Evolutionary conservation across 257 asterid genomes (phyloP), one percentile per base, ranked within the genome.

Genomic region (Eucommia ulmoides): DNA sequence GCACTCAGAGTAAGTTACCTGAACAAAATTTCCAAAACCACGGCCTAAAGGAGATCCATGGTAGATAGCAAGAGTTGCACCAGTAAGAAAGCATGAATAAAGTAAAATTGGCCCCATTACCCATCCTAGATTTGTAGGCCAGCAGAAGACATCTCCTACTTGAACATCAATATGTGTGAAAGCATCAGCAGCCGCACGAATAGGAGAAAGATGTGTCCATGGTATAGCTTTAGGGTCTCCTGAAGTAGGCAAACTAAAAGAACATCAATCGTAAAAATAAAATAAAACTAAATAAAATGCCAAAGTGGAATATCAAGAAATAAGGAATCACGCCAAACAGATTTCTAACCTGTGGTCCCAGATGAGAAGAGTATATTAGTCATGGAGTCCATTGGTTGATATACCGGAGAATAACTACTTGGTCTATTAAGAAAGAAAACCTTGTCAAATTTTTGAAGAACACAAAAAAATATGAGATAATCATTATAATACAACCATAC

Each of bases 51-150:
- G 97, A 61, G 96, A 88, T 35, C 97, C 97, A n/a, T 88, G 91
- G 68, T 88, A 88, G 35, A 88, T 94, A 52, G 97, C 96, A 48
- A 88, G 76, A 45, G 88, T 84, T 53, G 88, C 94, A 50, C 97
- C 95, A 33, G 77, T 19, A 26, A 88, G 72, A 68, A 88, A 80
- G 74, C 96, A 82, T 2, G 93, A 69, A 53, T 84, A 88, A 23
- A 88, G 73, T 56, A 82, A 54, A 55, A 76, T 58, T 0, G 97
- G 97, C 24, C 97, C 97, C 96, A 82, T 73, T 65, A 84, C 95
- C 97, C 97, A 88, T 64, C 97, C 97, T 65, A 88, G 74, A 68
- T 80, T 88, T 44, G 97, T 88, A 2, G 97, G 97, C 94, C 94
- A 88, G 73, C 97, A 88, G 57, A 57, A 45, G 24, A 80, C 70